Evolutionary conservation across 164 flowering plant genomes (phyloP).

Genomic region (Chimonanthus praecox): DNA sequence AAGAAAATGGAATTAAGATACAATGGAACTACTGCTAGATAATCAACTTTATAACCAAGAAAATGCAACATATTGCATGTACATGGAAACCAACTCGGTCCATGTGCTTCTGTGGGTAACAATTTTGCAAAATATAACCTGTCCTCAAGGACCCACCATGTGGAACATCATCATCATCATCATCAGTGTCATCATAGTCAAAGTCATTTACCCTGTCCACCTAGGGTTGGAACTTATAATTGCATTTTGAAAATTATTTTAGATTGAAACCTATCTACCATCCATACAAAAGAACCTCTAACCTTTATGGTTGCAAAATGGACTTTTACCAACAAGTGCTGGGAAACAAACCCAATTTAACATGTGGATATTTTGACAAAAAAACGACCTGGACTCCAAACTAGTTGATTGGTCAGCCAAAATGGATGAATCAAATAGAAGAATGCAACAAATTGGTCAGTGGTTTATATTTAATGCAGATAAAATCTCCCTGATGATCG

Average conservation of each 20-base stretch:
- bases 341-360: background rate
- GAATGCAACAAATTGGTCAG: background rate
- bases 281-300: no score
- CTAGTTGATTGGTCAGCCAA: background rate
- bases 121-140: background rate
- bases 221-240: no score
- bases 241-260: background rate
- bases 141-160: background rate
- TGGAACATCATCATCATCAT: background rate
- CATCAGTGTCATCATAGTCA: no score
- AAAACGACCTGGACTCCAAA: background rate
- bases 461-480: background rate
- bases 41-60: background rate
- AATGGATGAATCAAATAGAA: background rate
- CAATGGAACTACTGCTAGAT: background rate
- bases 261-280: no score
- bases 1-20: background rate
- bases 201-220: no score
- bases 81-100: background rate
- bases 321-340: background rate
- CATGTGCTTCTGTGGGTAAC: background rate
- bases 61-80: background rate
- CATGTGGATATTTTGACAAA: background rate
- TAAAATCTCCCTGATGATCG: background rate
- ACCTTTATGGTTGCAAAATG: no score